Conservation (phyloP, 106 monocot species). For the Dioscorea zingiberensis region DNA sequence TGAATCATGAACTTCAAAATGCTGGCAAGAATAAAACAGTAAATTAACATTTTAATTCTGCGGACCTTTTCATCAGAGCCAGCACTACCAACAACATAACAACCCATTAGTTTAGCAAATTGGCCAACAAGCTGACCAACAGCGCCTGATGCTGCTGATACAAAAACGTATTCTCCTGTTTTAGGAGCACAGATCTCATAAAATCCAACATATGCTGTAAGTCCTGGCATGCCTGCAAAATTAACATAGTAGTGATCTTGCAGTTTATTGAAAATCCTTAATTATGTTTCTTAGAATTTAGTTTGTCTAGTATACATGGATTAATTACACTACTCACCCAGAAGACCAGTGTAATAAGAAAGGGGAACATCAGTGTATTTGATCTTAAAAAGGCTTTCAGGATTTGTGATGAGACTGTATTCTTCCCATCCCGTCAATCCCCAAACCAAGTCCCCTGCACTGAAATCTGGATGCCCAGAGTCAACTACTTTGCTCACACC, state of each 20-base stretch:
- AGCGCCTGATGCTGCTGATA: not conserved
- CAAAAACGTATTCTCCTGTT: not conserved
- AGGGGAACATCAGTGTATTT: slow-evolving; percentile 9
- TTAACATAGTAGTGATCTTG: not conserved
- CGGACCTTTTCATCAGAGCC: not conserved
- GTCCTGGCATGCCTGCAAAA: not conserved
- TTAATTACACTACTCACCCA: not conserved
- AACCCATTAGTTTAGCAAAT: not conserved
- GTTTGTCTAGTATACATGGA: no score
- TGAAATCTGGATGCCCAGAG: slow-evolving; percentile 10
- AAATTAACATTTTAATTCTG: not conserved
- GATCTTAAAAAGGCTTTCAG: slow-evolving; percentile 12
- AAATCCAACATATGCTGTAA: not conserved
- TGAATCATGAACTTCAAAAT: not conserved
- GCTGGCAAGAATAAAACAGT: not conserved
- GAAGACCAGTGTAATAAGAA: slow-evolving; percentile 10
- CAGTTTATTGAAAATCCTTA: no score
- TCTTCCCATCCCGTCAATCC: slow-evolving; percentile 11
- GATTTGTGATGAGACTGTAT: slow-evolving; percentile 7
- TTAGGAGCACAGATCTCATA: not conserved
- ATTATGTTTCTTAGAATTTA: no score
- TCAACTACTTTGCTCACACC: slow-evolving; percentile 12
- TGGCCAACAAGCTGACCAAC: slow-evolving; percentile 2
- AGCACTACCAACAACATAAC: slow-evolving; percentile 1
- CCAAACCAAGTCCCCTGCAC: slow-evolving; percentile 9